phyloP scores from a whole-genome alignment of 495 filamentous ascomycete species.

The Hypoxylon lienhwacheense region DNA sequence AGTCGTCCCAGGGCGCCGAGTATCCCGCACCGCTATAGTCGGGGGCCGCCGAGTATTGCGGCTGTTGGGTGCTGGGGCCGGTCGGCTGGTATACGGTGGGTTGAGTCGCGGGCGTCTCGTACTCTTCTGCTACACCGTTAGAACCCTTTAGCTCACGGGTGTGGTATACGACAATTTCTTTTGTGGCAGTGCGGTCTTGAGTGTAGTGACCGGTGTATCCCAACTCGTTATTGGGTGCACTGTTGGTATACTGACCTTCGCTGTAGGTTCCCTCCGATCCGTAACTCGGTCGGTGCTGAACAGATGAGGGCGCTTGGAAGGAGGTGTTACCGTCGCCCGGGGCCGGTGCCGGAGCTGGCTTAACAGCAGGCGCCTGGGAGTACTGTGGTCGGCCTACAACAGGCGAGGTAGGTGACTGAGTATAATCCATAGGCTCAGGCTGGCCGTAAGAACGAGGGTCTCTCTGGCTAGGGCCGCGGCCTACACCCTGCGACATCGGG shows the following conservation, averaged over 20 bases:
- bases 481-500: conserved; percentile 81
- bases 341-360: conserved; percentile 37
- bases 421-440: conserved; percentile 45
- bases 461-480: conserved; percentile 60
- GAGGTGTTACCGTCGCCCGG: conserved; percentile 24
- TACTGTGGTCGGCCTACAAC: conserved; percentile 40
- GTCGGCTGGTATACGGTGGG: conserved; percentile 40
- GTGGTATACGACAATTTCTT: conserved; percentile 46
- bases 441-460: conserved; percentile 45
- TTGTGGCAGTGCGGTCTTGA: conserved; percentile 44
- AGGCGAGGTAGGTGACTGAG: conserved; percentile 39
- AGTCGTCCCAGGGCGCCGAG: conserved; percentile 71
- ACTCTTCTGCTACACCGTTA: conserved; percentile 54
- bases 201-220: conserved; percentile 53
- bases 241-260: conserved; percentile 61
- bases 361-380: conserved; percentile 44
- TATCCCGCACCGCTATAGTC: conserved; percentile 64
- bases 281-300: conserved; percentile 44
- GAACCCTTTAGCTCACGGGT: conserved; percentile 39
- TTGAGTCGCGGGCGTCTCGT: conserved; percentile 46
- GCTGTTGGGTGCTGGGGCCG: conserved; percentile 35
- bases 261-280: conserved; percentile 57
- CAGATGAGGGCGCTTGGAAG: conserved; percentile 36
- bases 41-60: conserved; percentile 37
- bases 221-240: conserved; percentile 32